Evolutionary conservation across 1,284 basidiomycete species (phyloP).

Genomic region (Rhodofomes roseus): DNA sequence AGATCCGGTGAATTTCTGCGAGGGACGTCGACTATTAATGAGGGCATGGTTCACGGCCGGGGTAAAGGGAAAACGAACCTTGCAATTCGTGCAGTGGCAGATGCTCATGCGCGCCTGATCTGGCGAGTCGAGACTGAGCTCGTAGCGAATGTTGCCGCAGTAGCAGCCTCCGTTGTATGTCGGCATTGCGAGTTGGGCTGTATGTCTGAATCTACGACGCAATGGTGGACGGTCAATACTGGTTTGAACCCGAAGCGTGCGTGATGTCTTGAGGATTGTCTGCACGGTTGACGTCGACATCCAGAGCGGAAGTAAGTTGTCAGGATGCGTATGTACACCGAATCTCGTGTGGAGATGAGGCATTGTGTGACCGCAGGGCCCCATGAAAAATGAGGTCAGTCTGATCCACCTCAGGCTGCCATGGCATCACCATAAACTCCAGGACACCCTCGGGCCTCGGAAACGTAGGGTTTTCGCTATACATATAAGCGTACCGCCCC

Average conservation of each 20-base stretch:
- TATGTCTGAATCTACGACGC: neutral
- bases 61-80: slow-evolving; percentile 9
- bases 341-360: neutral
- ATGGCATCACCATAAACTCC: too few relatives aligned
- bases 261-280: neutral
- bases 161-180: slow-evolving; percentile 19
- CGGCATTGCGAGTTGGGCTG: neutral
- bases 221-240: neutral
- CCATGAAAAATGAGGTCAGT: neutral
- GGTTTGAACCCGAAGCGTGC: neutral
- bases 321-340: neutral
- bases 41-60: neutral
- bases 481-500: too few relatives aligned
- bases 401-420: too few relatives aligned
- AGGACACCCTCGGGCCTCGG: too few relatives aligned
- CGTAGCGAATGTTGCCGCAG: slow-evolving; percentile 23
- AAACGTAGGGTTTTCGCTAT: too few relatives aligned
- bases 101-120: slow-evolving; percentile 24
- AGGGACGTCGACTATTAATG: neutral
- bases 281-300: neutral
- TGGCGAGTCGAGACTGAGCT: slow-evolving; percentile 16
- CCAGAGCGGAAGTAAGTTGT: neutral
- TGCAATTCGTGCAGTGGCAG: slow-evolving; percentile 28
- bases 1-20: slow-evolving; percentile 23
- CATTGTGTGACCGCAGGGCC: neutral